phyloP scores from a whole-genome alignment of 306 rosid genomes.

The Rubus idaeus region DNA sequence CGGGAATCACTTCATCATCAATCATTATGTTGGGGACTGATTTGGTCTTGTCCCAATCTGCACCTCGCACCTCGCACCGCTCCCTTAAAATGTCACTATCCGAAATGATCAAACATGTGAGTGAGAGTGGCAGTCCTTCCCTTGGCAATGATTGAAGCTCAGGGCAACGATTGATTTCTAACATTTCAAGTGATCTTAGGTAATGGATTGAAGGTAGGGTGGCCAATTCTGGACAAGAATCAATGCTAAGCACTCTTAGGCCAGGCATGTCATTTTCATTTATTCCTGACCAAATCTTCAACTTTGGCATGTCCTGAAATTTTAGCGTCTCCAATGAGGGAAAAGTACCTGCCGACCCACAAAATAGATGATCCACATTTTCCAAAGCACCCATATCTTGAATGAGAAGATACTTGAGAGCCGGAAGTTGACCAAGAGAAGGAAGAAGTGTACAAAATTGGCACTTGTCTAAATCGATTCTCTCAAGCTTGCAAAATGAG shows the following conservation, averaged over 20 bases:
- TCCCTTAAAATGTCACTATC: background rate
- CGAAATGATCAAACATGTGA: constrained; percentile 9
- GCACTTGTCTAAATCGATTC: constrained; percentile 1
- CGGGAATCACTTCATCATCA: constrained; percentile 2
- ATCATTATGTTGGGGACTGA: constrained; percentile 15
- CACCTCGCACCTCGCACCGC: constrained; percentile 7
- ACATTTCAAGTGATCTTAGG: background rate
- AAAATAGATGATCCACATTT: background rate
- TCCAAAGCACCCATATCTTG: background rate
- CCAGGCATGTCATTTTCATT: background rate
- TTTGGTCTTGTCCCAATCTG: constrained; percentile 11
- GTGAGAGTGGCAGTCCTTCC: constrained; percentile 15
- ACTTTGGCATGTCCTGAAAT: background rate
- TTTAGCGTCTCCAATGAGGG: constrained; percentile 13
- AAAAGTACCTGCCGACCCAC: background rate
- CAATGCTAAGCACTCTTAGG: background rate
- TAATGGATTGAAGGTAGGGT: background rate
- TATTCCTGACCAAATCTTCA: background rate
- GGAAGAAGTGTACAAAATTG: background rate
- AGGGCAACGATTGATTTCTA: constrained; percentile 15
- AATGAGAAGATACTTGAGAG: constrained; percentile 11
- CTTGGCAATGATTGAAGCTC: constrained; percentile 15
- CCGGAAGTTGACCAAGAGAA: constrained; percentile 14
- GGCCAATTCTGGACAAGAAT: background rate
- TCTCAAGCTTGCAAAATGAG: constrained; percentile 16